Base-by-base conservation (phyloP, 164 flowering plant species). In the Protea cynaroides region DNA sequence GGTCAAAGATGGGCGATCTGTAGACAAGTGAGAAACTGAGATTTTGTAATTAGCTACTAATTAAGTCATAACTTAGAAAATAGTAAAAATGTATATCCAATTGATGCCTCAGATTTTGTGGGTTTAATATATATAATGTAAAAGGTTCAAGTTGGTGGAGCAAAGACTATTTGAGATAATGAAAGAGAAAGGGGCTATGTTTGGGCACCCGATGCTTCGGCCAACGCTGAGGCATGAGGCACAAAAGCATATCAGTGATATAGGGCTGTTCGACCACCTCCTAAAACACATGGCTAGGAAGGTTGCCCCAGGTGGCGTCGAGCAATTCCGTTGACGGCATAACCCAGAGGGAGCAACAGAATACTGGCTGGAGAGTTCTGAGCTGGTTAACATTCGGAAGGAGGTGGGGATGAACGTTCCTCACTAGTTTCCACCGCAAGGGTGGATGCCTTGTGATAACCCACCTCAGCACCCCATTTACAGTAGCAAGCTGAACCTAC, bases 271-370 rank as follows among this genome's bases (percentile, higher is more conserved):
- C 22, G 98, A 91, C 66, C 98, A 94, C 67, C 76, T 94, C 44
- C 75, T 94, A 64, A 94, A 94, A 76, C 96, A 91, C 62, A 85
- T 89, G 88, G 87, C 96, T 0, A 93, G 91, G 34, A 91, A 85
- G 68, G 76, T 85, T 46, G 86, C 87, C 0, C 88, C 95, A 0
- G 86, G 86, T 38, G 92, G 91, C 2, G 50, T 62, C 12, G 88
- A 86, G 49, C 66, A 97, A 65, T 89, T 94, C 65, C 70, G 86
- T 55, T 62, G 98, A 73, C 69, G 96, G 40, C 96, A 89, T 73
- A 94, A 89, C 68, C 78, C 93, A 0, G 87, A 89, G 7, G 98
- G 98, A 0, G 87, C 83, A 40, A 94, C 91, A 95, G 98, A 94
- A 78, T 94, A 94, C 37, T 93, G 97, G 97, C 65, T 93, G 36